Conservation (phyloP, 305 asterid genomes). For the Fraxinus nigra region DNA sequence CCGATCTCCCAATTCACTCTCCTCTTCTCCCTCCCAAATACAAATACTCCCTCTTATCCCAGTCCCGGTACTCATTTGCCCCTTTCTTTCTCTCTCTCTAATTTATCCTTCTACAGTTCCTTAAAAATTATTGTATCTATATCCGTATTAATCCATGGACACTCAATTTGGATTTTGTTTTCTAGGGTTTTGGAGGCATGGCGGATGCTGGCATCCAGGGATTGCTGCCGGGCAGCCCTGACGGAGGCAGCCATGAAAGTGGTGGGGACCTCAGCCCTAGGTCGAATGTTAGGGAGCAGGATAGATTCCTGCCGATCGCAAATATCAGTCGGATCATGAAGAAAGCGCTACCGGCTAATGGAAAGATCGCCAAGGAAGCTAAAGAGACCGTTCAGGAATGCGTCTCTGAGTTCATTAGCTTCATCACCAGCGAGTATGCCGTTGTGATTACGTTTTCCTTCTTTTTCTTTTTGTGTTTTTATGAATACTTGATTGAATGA, state of each 20-base stretch:
- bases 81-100: background rate
- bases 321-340: slow-evolving; percentile 88
- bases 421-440: slow-evolving; percentile 87
- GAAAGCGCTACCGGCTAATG: slow-evolving; percentile 81
- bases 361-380: slow-evolving; percentile 87
- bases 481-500: background rate
- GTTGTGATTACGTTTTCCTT: background rate
- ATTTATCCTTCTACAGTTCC: background rate
- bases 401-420: slow-evolving; percentile 88
- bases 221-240: slow-evolving; percentile 59
- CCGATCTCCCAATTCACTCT: slow-evolving; percentile 42
- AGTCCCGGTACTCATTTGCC: background rate
- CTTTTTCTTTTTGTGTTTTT: background rate
- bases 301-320: slow-evolving; percentile 79
- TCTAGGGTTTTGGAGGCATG: slow-evolving; percentile 44
- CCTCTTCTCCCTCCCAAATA: slow-evolving; percentile 62
- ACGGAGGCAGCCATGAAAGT: slow-evolving; percentile 64
- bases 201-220: slow-evolving; percentile 55
- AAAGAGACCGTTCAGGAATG: slow-evolving; percentile 93
- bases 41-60: slow-evolving; percentile 26
- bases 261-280: slow-evolving; percentile 83
- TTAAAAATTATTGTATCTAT: slow-evolving; percentile 4
- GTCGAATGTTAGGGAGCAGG: slow-evolving; percentile 68
- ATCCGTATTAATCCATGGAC: background rate
- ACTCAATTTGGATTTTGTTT: slow-evolving; percentile 31